Percentiles rank a stretch among this genome's conserved stretches.
Evolutionary conservation across 2,329 filamentous ascomycete species (phyloP).

Genomic region (Botrytis paeoniae): DNA sequence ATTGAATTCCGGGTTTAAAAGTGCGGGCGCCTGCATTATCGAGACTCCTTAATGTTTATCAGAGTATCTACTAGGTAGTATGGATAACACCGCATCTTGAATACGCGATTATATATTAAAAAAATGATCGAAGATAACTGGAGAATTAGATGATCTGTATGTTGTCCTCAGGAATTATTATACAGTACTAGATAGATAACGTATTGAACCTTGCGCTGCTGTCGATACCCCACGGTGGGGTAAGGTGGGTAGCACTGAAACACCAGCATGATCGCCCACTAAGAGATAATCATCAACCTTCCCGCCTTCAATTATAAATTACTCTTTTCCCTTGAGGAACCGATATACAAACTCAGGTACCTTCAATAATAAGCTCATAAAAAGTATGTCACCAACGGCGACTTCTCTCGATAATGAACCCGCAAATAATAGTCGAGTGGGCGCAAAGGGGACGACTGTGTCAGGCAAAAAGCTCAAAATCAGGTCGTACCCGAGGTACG

Average conservation of each 20-base stretch:
- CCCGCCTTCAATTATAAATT: not conserved
- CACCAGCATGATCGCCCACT: not conserved
- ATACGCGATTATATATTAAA: not conserved
- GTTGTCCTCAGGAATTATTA: not conserved
- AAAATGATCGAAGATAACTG: not conserved
- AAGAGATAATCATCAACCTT: not conserved
- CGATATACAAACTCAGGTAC: not conserved
- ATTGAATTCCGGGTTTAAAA: not conserved
- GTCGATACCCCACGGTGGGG: not conserved
- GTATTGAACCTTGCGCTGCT: not conserved
- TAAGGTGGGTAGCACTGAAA: not conserved
- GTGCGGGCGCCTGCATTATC: not conserved
- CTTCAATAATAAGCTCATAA: too few species aligned
- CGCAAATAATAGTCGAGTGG: conserved; percentile 43
- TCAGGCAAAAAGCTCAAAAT: conserved; percentile 46
- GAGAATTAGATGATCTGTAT: not conserved
- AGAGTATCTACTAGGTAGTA: not conserved
- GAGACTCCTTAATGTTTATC: not conserved
- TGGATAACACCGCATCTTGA: not conserved
- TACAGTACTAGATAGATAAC: not conserved
- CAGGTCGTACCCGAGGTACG: conserved; percentile 41
- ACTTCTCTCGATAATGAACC: conserved; percentile 34
- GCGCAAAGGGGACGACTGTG: conserved; percentile 46
- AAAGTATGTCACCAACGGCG: conserved; percentile 40
- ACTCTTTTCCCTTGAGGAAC: not conserved